Evolutionary conservation across 2,329 filamentous ascomycete species (phyloP).

Genomic region (Stemphylium vesicarium): DNA sequence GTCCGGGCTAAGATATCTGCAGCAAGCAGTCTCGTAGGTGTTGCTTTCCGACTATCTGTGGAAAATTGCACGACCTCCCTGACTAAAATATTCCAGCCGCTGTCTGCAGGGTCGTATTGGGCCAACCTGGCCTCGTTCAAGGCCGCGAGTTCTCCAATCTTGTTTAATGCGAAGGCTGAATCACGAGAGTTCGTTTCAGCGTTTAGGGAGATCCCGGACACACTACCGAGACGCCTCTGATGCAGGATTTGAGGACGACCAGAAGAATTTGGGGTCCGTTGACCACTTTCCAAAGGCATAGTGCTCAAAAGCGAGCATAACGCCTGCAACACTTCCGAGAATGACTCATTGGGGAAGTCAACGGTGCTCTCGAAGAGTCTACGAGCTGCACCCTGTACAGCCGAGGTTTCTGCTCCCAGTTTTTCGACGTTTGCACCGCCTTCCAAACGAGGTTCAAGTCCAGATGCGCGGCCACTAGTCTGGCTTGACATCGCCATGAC

Average conservation of each 20-base stretch:
- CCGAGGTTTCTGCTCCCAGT: conserved; percentile 78
- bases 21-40: conserved; percentile 56
- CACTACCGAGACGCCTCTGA: conserved; percentile 51
- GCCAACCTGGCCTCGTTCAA: conserved; percentile 67
- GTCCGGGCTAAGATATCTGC: conserved; percentile 58
- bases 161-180: conserved; percentile 57
- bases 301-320: conserved; percentile 72
- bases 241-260: conserved; percentile 39
- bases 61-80: conserved; percentile 60
- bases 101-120: conserved; percentile 67
- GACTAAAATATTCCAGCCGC: conserved; percentile 77
- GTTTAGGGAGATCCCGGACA: conserved; percentile 51
- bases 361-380: conserved; percentile 89
- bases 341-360: conserved; percentile 85
- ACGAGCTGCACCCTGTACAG: conserved; percentile 85
- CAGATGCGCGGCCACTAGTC: conserved; percentile 24
- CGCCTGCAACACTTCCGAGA: conserved; percentile 76
- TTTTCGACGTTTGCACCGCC: conserved; percentile 39
- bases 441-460: conserved; percentile 27
- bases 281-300: conserved; percentile 30
- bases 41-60: conserved; percentile 46
- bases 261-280: conserved; percentile 29
- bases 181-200: conserved; percentile 52
- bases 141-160: conserved; percentile 54
- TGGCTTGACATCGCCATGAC: conserved; percentile 65